Percentiles rank a stretch among this genome's conserved stretches.
Conservation (phyloP, 805 yeast genomes). For the Yamadazyma scolyti region DNA sequence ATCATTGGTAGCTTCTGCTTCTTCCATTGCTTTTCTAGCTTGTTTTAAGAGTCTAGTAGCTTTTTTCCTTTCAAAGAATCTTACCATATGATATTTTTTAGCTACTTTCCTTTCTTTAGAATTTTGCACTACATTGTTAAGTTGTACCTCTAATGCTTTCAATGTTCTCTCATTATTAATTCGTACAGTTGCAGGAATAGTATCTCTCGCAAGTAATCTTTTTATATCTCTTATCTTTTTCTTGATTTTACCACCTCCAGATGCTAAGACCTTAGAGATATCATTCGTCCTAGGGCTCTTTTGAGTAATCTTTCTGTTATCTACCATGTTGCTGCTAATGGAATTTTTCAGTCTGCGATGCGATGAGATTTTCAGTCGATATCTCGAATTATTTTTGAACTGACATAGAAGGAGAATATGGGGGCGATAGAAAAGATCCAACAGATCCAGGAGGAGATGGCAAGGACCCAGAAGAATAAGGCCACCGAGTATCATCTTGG, state of each 20-base stretch:
- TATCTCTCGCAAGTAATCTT: constrained; percentile 54
- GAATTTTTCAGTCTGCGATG: constrained; percentile 4
- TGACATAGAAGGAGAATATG: constrained; percentile 15
- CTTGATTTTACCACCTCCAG: constrained; percentile 55
- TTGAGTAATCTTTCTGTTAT: no score
- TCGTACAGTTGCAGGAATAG: constrained; percentile 60
- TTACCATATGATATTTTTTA: constrained; percentile 85
- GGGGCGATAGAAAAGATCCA: constrained; percentile 64
- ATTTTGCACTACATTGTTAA: constrained; percentile 43
- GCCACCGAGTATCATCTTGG: constrained; percentile 98
- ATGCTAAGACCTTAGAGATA: constrained; percentile 27
- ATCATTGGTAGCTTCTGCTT: constrained; percentile 28
- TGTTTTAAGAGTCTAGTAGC: constrained; percentile 68
- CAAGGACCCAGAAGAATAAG: constrained; percentile 94
- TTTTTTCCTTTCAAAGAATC: constrained; percentile 87
- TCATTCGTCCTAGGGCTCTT: constrained; percentile 14
- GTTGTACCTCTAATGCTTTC: constrained; percentile 58
- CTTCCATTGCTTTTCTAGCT: constrained; percentile 37
- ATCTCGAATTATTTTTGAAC: constrained; percentile 1
- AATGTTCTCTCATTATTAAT: constrained; percentile 74
- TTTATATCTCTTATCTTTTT: constrained; percentile 86
- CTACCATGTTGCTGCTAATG: no score
- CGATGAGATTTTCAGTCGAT: constrained; percentile 1
- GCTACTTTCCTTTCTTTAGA: constrained; percentile 50
- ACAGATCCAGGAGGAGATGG: constrained; percentile 88